phyloP scores from a whole-genome alignment of 2,329 filamentous ascomycete species.

The Keithomyces neogunnii region DNA sequence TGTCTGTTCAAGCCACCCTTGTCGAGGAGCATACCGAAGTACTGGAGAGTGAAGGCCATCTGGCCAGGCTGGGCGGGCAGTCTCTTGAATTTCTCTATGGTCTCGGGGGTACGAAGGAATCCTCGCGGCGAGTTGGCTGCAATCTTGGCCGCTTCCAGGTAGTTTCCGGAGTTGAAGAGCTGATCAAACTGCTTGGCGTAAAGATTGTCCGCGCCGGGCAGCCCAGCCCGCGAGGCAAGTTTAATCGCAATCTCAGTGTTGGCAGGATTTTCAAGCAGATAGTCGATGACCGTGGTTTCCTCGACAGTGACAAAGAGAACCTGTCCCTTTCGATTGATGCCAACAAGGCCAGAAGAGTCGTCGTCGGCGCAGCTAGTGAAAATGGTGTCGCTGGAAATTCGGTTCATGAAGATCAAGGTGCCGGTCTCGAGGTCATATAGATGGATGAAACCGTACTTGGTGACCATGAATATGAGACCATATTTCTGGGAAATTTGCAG shows the following conservation, averaged over 20 bases:
- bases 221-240: conserved; percentile 85
- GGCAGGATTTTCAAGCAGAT: conserved; percentile 91
- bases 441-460: conserved; percentile 98
- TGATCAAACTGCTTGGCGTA: conserved; percentile 92
- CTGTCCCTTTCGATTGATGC: conserved; percentile 96
- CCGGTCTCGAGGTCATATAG: conserved; percentile 96
- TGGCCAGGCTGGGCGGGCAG: conserved; percentile 73
- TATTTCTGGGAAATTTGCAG: conserved; percentile 97
- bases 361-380: conserved; percentile 86
- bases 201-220: conserved; percentile 88
- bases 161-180: conserved; percentile 71
- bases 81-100: conserved; percentile 92
- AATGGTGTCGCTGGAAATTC: conserved; percentile 98
- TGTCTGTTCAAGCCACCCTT: conserved; percentile 89
- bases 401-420: conserved; percentile 97
- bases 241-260: conserved; percentile 92
- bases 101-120: conserved; percentile 88
- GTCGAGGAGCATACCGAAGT: conserved; percentile 94
- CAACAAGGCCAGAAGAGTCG: conserved; percentile 79
- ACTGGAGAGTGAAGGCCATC: conserved; percentile 91
- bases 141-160: conserved; percentile 84
- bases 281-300: conserved; percentile 83
- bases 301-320: conserved; percentile 91
- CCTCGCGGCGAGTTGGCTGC: conserved; percentile 94
- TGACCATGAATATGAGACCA: conserved; percentile 93